phyloP scores from a whole-genome alignment of 495 filamentous ascomycete genomes.

The Neurospora sublineolata region DNA sequence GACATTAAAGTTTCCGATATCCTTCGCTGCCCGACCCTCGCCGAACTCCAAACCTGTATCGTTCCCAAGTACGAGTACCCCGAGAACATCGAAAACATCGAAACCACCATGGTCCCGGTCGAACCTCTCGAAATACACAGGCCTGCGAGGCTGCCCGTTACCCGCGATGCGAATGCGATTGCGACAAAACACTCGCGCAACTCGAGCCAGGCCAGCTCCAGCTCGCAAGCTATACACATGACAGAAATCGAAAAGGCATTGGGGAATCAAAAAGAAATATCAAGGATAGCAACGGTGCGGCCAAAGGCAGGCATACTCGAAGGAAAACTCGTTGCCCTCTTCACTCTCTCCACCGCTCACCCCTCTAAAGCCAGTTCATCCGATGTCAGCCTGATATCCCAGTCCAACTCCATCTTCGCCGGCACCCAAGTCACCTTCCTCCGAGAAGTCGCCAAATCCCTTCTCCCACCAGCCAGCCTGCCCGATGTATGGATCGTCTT shows the following conservation, averaged over 20 bases:
- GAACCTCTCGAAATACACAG: slow-evolving; percentile 11
- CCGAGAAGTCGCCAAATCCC: slow-evolving; percentile 18
- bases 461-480: slow-evolving; percentile 16
- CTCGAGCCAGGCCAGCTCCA: slow-evolving; percentile 13
- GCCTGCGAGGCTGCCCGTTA: slow-evolving; percentile 7
- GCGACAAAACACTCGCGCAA: slow-evolving; percentile 9
- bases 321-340: slow-evolving; percentile 30
- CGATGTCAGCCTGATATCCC: slow-evolving; percentile 25
- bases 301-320: slow-evolving; percentile 38
- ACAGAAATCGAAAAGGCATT: slow-evolving; percentile 22
- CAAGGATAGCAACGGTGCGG: slow-evolving; percentile 27
- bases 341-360: slow-evolving; percentile 22
- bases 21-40: slow-evolving; percentile 28
- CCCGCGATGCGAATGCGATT: neutral
- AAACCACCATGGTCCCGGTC: slow-evolving; percentile 7
- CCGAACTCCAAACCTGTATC: slow-evolving; percentile 27
- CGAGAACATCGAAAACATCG: slow-evolving; percentile 3
- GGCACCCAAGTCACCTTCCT: slow-evolving; percentile 25
- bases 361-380: slow-evolving; percentile 15
- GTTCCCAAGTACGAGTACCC: slow-evolving; percentile 14
- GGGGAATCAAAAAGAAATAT: slow-evolving; percentile 16
- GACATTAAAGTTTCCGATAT: slow-evolving; percentile 29
- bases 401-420: slow-evolving; percentile 26
- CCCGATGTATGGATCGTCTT: slow-evolving; percentile 33
- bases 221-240: slow-evolving; percentile 4